Percentiles rank a stretch among this genome's conserved stretches.
Conservation (phyloP, 345 rosid genomes). For the Cardiospermum halicacabum region DNA sequence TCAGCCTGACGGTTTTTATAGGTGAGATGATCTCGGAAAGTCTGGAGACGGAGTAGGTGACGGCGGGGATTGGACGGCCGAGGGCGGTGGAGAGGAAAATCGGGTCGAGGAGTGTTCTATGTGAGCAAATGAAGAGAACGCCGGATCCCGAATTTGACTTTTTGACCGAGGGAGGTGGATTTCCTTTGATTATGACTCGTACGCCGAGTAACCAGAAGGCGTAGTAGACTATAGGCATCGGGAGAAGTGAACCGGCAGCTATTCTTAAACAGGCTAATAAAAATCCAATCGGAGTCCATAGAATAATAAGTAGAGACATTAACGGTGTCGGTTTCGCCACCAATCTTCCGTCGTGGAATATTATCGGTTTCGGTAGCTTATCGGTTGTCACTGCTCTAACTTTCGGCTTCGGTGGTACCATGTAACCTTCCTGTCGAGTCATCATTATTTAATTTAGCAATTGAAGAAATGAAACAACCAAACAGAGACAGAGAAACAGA, state of each 20-base stretch:
- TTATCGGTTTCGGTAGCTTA: constrained; percentile 52
- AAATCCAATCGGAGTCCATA: constrained; percentile 79
- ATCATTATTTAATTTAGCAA: not conserved
- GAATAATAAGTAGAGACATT: constrained; percentile 45
- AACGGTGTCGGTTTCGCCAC: constrained; percentile 68
- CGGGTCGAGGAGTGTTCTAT: constrained; percentile 71
- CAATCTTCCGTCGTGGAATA: constrained; percentile 84
- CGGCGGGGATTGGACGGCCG: constrained; percentile 67
- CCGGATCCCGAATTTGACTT: constrained; percentile 36
- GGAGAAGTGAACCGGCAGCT: constrained; percentile 59
- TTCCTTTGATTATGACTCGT: constrained; percentile 58
- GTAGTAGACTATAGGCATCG: constrained; percentile 53
- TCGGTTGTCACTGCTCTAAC: constrained; percentile 26
- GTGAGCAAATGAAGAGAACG: constrained; percentile 59
- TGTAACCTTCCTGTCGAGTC: constrained; percentile 35
- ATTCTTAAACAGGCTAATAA: constrained; percentile 49
- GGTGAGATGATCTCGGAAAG: constrained; percentile 80
- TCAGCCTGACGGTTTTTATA: constrained; percentile 61
- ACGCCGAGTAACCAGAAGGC: constrained; percentile 61
- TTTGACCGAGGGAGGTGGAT: constrained; percentile 41
- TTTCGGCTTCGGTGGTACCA: constrained; percentile 29
- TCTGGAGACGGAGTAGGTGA: constrained; percentile 71
- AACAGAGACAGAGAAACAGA: too few relatives aligned
- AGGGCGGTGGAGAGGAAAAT: constrained; percentile 66
- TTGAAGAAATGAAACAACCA: not conserved